A percentile compares a stretch with the other conserved stretches of the same genome.
Evolutionary conservation across 768 basidiomycete species (phyloP).

Genomic region (Suillus luteus): DNA sequence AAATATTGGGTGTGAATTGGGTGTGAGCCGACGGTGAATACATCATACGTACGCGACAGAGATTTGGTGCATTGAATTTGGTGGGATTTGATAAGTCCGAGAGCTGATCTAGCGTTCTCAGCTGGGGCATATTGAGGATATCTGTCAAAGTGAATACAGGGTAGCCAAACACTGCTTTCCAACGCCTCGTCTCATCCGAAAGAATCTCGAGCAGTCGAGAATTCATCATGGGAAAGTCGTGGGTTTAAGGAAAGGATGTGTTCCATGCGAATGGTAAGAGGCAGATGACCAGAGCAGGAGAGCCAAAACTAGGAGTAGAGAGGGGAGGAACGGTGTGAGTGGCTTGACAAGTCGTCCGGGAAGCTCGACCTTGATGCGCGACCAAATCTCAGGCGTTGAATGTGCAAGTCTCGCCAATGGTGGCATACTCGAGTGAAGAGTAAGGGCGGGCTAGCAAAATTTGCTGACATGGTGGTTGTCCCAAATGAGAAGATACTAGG

Average conservation of each 20-base stretch:
- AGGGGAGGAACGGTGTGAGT: background rate
- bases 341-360: background rate
- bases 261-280: background rate
- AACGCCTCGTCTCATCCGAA: background rate
- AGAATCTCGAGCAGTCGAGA: background rate
- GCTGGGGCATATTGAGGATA: background rate
- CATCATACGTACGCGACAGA: background rate
- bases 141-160: background rate
- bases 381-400: slow-evolving; percentile 1
- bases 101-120: background rate
- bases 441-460: background rate
- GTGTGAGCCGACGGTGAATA: background rate
- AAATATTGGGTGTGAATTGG: background rate
- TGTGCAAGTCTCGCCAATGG: background rate
- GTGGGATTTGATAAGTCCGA: background rate
- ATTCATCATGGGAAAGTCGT: background rate
- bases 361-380: background rate
- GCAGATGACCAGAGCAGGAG: background rate
- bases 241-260: background rate
- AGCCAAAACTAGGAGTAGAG: background rate
- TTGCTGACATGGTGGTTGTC: background rate
- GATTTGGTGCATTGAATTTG: background rate
- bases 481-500: background rate
- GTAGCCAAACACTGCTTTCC: background rate
- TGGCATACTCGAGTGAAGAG: background rate